Conservation (phyloP, 2,329 filamentous ascomycete genomes). For the Stromatinia cepivora region DNA sequence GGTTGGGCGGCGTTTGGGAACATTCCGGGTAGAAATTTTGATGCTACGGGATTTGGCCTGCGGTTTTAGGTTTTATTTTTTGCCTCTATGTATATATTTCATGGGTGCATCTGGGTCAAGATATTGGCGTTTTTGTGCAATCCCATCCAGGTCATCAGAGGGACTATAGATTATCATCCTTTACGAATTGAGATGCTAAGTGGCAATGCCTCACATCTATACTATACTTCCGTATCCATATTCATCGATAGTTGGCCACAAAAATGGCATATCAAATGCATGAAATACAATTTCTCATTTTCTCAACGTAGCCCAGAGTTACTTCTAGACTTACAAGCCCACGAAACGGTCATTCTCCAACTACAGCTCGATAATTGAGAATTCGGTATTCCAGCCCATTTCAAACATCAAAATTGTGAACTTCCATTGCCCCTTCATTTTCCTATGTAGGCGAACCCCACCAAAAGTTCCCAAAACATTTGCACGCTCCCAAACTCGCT, state of each 20-base stretch:
- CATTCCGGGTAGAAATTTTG: background rate
- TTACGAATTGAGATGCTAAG: background rate
- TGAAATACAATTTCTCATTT: background rate
- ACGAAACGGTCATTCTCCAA: background rate
- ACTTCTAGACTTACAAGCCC: background rate
- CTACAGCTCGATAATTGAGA: background rate
- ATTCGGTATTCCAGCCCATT: background rate
- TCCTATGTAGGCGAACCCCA: background rate
- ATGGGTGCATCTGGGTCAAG: background rate
- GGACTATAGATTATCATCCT: background rate
- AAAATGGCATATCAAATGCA: background rate
- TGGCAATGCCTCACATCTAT: background rate
- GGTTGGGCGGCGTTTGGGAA: conserved; percentile 3
- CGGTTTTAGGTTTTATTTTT: background rate
- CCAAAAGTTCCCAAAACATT: background rate
- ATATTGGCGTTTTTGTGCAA: background rate
- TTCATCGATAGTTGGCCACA: too few species aligned
- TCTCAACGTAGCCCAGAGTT: background rate
- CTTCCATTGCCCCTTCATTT: background rate
- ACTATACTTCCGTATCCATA: background rate
- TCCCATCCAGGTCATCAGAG: background rate
- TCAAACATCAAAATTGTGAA: background rate
- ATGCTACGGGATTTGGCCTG: background rate
- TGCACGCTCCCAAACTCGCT: background rate
- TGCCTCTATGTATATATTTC: background rate